phyloP scores from a whole-genome alignment of 306 rosid genomes.

The Rosa chinensis region DNA sequence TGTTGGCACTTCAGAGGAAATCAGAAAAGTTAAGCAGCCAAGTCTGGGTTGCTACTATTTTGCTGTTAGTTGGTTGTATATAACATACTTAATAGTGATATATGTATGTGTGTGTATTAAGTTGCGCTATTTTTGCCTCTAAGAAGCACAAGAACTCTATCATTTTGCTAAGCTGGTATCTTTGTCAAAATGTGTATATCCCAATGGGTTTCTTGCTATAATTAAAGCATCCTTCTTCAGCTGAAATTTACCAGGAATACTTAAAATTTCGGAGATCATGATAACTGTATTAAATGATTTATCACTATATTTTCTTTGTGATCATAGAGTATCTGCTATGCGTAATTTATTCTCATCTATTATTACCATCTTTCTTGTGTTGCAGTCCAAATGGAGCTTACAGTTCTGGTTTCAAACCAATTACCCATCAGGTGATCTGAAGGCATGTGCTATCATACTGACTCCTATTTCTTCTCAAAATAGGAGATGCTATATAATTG shows the following conservation, averaged over 20 bases:
- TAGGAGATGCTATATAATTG: not conserved
- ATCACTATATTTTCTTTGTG: not conserved
- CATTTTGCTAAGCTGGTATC: not conserved
- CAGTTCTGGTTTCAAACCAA: conserved; percentile 93
- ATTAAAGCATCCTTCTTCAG: not conserved
- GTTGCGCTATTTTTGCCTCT: not conserved
- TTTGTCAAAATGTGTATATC: not conserved
- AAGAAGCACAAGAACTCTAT: not conserved
- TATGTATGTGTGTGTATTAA: not conserved
- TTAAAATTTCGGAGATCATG: not conserved
- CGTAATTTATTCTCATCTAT: not conserved
- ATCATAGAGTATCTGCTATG: not conserved
- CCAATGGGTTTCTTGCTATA: not conserved
- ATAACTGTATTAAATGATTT: not conserved
- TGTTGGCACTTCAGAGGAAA: not conserved
- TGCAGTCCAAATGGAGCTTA: conserved; percentile 97
- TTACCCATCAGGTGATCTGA: conserved; percentile 96
- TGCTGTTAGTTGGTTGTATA: not conserved
- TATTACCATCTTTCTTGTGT: conserved; percentile 5
- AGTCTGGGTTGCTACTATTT: not conserved
- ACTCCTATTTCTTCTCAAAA: conserved; percentile 19
- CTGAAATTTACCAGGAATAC: not conserved
- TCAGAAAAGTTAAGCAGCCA: not conserved
- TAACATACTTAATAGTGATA: not conserved
- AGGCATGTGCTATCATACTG: conserved; percentile 42